Conservation (phyloP, 2,329 filamentous ascomycete genomes). For the Colletotrichum karsti region DNA sequence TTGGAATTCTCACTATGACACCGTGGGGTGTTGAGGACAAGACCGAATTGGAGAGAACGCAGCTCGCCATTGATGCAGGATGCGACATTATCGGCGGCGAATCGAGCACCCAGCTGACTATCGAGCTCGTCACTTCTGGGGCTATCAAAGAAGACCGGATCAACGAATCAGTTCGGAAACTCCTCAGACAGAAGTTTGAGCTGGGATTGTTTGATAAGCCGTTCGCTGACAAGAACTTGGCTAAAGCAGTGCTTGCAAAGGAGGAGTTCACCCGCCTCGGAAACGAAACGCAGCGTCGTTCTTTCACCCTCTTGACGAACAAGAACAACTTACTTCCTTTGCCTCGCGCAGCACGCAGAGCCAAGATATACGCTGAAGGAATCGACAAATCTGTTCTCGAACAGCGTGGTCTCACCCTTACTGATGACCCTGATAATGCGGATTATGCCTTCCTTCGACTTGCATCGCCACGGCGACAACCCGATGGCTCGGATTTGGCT, state of each 20-base stretch:
- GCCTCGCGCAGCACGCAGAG: background rate
- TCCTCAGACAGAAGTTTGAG: conserved; percentile 58
- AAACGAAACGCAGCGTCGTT: background rate
- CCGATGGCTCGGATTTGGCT: background rate
- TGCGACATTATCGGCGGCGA: conserved; percentile 56
- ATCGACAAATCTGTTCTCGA: background rate
- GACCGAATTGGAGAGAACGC: conserved; percentile 48
- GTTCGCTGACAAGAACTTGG: conserved; percentile 53
- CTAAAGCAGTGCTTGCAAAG: conserved; percentile 50
- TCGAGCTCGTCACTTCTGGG: conserved; percentile 51
- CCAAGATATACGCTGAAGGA: background rate
- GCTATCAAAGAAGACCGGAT: conserved; percentile 50
- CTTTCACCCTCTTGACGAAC: background rate
- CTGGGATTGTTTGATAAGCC: conserved; percentile 61
- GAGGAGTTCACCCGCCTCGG: conserved; percentile 42
- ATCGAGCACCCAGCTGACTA: conserved; percentile 52
- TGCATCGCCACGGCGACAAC: background rate
- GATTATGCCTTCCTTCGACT: background rate
- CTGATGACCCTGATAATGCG: background rate
- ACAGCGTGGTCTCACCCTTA: background rate
- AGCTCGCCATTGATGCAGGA: conserved; percentile 55
- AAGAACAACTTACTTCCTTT: background rate
- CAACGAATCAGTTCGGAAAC: conserved; percentile 51
- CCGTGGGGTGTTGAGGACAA: conserved; percentile 59
- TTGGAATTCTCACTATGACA: conserved; percentile 58